phyloP scores from a whole-genome alignment of 345 rosid species.

The Acer yangbiense region DNA sequence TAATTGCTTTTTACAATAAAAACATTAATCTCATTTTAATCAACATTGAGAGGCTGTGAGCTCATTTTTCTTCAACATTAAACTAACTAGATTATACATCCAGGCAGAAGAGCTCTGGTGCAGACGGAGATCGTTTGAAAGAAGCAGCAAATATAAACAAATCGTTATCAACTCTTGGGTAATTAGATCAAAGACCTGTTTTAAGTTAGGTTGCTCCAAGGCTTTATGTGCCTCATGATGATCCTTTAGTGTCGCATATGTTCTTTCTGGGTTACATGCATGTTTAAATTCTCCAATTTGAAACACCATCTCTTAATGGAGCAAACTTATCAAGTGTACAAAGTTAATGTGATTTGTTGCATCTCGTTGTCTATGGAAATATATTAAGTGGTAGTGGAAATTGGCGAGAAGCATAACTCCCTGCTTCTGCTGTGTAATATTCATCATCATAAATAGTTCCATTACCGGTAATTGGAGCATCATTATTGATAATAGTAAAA shows the following conservation, averaged over 20 bases:
- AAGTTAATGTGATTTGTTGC: neutral
- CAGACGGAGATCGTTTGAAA: constrained; percentile 96
- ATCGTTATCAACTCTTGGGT: constrained; percentile 96
- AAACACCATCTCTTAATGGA: neutral
- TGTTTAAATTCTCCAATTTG: neutral
- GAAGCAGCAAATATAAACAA: constrained; percentile 97
- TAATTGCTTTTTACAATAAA: neutral
- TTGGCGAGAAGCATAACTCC: neutral
- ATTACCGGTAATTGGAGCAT: neutral
- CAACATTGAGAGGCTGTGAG: neutral
- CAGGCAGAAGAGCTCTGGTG: constrained; percentile 98
- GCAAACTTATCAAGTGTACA: neutral
- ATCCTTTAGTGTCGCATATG: neutral
- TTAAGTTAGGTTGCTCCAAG: constrained; percentile 19
- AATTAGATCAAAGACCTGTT: constrained; percentile 31
- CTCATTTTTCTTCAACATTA: constrained; percentile 11
- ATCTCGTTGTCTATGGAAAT: neutral
- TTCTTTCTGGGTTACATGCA: neutral
- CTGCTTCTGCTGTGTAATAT: neutral
- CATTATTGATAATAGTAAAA: neutral
- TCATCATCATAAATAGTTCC: neutral
- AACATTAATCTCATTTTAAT: neutral
- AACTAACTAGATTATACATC: constrained; percentile 26
- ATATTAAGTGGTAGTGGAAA: neutral
- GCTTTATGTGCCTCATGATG: neutral